These are phyloP conservation scores for Cornus florida DNA, from an alignment of 148 eudicot species.

Conservation along the genomic window DNA sequence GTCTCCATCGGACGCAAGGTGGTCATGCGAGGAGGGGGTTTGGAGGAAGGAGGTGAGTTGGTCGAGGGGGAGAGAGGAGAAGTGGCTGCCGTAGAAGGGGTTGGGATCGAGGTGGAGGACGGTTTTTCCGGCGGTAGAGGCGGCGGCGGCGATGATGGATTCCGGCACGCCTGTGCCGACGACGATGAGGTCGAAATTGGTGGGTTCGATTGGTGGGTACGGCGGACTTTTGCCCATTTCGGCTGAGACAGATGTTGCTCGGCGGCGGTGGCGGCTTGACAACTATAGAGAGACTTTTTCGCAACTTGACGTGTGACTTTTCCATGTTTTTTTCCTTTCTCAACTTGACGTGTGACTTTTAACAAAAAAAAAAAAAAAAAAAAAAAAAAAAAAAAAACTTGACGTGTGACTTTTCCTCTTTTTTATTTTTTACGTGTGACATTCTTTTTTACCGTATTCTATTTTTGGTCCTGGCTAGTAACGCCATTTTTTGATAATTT, in stretches of 20 bases:
- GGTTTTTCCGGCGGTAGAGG: slow-evolving; percentile 67
- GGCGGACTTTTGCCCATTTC: slow-evolving; percentile 34
- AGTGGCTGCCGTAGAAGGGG: slow-evolving; percentile 77
- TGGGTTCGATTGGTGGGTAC: slow-evolving; percentile 57
- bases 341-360: too few relatives aligned
- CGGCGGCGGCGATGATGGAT: slow-evolving; percentile 77
- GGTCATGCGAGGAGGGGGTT: slow-evolving; percentile 24
- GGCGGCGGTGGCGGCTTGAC: too few relatives aligned
- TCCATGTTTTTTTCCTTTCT: too few relatives aligned
- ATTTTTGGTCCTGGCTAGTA: too few relatives aligned
- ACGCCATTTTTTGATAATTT: too few relatives aligned
- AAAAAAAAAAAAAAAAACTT: too few relatives aligned
- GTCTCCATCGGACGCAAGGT: slow-evolving; percentile 12
- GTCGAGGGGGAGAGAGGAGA: slow-evolving; percentile 60
- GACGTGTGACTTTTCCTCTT: too few relatives aligned
- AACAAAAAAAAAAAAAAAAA: too few relatives aligned
- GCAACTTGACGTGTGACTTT: too few relatives aligned
- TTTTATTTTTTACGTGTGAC: too few relatives aligned
- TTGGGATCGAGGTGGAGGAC: slow-evolving; percentile 94
- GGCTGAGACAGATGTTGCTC: neutral
- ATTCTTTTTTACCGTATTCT: too few relatives aligned
- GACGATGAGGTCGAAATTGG: slow-evolving; percentile 71
- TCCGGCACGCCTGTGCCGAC: slow-evolving; percentile 80
- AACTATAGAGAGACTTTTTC: too few relatives aligned
- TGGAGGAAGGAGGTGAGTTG: slow-evolving; percentile 44